A percentile compares a stretch with the other conserved stretches of the same genome.
These are phyloP conservation scores for Asterella californica DNA, from an alignment of 225 moss, liverwort and hornwort genomes.

Conservation along the genomic window DNA sequence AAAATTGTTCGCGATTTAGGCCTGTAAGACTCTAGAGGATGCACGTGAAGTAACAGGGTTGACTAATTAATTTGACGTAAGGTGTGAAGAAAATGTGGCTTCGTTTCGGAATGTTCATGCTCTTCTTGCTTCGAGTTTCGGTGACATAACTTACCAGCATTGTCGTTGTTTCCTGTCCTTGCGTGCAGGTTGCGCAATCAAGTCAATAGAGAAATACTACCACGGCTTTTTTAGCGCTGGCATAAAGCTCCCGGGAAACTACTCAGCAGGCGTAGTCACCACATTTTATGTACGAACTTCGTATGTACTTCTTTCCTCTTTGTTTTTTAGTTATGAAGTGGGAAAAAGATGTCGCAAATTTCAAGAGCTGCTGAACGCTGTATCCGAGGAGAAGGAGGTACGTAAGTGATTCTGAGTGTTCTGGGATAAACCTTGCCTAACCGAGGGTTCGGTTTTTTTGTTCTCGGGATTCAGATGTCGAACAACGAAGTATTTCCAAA, in stretches of 20 bases:
- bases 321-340: too few relatives aligned
- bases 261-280: slow-evolving; percentile 87
- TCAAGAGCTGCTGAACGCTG: not conserved
- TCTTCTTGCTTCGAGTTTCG: not conserved
- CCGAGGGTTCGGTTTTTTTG: not conserved
- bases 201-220: slow-evolving; percentile 60
- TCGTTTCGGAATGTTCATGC: not conserved
- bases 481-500: slow-evolving; percentile 66
- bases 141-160: not conserved
- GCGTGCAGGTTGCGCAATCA: slow-evolving; percentile 72
- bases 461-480: slow-evolving; percentile 49
- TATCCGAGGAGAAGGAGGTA: not conserved
- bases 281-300: slow-evolving; percentile 66
- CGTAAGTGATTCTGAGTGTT: not conserved
- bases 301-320: not conserved
- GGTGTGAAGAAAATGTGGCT: not conserved
- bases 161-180: not conserved
- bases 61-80: not conserved
- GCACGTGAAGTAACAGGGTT: not conserved
- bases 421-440: not conserved
- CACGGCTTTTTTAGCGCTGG: slow-evolving; percentile 85
- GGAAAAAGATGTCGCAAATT: too few relatives aligned
- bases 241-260: slow-evolving; percentile 80
- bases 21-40: not conserved
- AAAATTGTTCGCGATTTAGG: too few relatives aligned